phyloP scores from a whole-genome alignment of 2,329 filamentous ascomycete species.

The Atkinsonella texensis region DNA sequence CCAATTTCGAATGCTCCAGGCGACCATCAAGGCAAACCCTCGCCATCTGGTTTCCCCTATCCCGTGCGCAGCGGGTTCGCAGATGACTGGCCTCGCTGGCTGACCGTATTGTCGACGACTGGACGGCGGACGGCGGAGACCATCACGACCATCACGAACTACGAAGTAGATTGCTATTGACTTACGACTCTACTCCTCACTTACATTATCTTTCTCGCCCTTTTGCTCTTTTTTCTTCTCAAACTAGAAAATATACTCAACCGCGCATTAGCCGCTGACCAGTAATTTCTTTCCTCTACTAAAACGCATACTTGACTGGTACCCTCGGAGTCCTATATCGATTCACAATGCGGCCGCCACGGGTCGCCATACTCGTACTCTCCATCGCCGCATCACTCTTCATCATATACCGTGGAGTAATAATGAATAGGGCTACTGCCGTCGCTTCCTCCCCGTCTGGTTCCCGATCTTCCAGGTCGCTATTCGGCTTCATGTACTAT shows the following conservation, averaged over 20 bases:
- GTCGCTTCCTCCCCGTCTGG: conserved; percentile 13
- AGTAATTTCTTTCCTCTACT: not conserved
- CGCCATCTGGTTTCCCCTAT: not conserved
- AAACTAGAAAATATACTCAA: not conserved
- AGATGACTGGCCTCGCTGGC: conserved; percentile 5
- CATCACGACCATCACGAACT: not conserved
- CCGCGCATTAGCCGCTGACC: no score
- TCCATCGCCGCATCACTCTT: conserved; percentile 43
- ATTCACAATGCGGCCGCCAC: conserved; percentile 39
- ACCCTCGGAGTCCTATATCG: not conserved
- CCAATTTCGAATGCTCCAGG: not conserved
- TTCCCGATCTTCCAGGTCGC: conserved; percentile 13
- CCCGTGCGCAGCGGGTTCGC: conserved; percentile 1
- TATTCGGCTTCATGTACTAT: conserved; percentile 50
- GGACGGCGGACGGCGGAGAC: conserved; percentile 2
- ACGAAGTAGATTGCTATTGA: not conserved
- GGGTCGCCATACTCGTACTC: conserved; percentile 40
- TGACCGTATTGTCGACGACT: conserved; percentile 7
- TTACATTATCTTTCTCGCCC: not conserved
- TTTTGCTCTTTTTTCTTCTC: not conserved
- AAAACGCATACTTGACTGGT: not conserved
- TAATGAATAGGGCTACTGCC: conserved; percentile 16
- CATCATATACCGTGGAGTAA: conserved; percentile 40
- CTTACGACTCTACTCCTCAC: not conserved
- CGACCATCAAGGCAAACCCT: not conserved